Base-by-base conservation (phyloP, 768 basidiomycete species). In the Suillus decipiens region DNA sequence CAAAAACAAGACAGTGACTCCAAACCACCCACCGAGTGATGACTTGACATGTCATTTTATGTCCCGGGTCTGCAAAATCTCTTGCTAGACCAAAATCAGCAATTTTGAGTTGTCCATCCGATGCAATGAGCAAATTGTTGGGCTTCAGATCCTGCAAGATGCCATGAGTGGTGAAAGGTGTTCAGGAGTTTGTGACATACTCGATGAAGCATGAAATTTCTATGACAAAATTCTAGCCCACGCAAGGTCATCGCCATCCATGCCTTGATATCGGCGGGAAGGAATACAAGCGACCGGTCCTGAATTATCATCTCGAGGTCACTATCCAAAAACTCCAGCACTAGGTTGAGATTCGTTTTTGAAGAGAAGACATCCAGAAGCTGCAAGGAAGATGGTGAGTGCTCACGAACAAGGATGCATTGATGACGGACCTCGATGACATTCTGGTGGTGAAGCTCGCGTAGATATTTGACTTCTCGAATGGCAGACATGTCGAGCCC, bases 231-330 rank as follows among this genome's bases (percentile, higher is more conserved):
- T 76, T 99, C 97, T n/a, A 99, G 82, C 2, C 97, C 97, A 45
- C 95, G 88, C 71, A 99, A 88, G 0, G 92, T 95, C 97, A 99
- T 99, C 12, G 93, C 92, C 86, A 97, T 93, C 96, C 97, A 99
- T 66, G 91, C 90, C 76, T 99, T 99, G 79, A 98, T 95, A 75
- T 99, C 97, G 1, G 93, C 93, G 4, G 93, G 92, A 37, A 95
- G 81, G 74, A 99, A 98, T 28, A 98, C 92, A 62, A 97, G 87
- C 1, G 89, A 83, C 48, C 93, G 85, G 76, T 99, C 96, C 71
- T 94, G 95, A 75, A 99, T 98, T 69, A 99, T 89, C 75, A 93
- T 93, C 78, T 99, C 97, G 37, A 99, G 82, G 77, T 99, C 97
- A 33, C 92, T 95, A 68, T 96, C 93, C 60, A 99, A 82, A 76